Evolutionary conservation across 176 grass and related monocot genomes (phyloP), one percentile per base, ranked within the genome.

Genomic region (Carex littledalei): DNA sequence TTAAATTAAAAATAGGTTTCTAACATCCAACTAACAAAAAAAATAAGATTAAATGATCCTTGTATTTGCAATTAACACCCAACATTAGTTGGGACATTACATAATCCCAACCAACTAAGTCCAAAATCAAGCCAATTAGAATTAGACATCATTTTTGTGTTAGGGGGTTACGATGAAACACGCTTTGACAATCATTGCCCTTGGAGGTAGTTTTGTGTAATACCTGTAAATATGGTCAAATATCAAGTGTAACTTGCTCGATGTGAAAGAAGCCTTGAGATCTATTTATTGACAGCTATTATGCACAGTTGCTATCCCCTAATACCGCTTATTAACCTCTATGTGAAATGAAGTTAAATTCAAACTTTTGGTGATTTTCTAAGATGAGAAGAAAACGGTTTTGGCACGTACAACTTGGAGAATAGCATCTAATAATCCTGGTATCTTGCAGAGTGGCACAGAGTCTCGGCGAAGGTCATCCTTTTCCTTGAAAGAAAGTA

Each of bases 401-500:
- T 65, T 34, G 83, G 50, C 47, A 87, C 96, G 54, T 95, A 99
- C 96, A 87, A 99, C 96, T 94, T 95, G 96, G 91, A 99, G 96
- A 84, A 99, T 88, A 78, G 93, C 88, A 85, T 99, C 96, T 81
- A 99, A 86, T 24, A 99, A 86, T 55, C 96, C 96, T 84, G 96
- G 87, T 69, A 99, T 89, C 91, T 94, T 99, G 85, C 93, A 89
- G 78, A 99, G 93, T 41, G 96, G 83, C 73, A 92, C 91, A 43
- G 91, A 82, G 87, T 99, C 96, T 80, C 91, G 83, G 8, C 96
- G 91, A 49, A 92, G 16, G 39, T 99, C 96, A 81, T 99, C 96
- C 79, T 99, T 99, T 72, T 99, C 96, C 80, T 99, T 99, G 87
- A 99, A 99, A 18, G 96, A 99, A 87, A 99, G 93, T 47, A 94